These are phyloP conservation scores for Fusarium aywerte DNA, from an alignment of 2,329 filamentous ascomycete genomes.

Conservation along the genomic window DNA sequence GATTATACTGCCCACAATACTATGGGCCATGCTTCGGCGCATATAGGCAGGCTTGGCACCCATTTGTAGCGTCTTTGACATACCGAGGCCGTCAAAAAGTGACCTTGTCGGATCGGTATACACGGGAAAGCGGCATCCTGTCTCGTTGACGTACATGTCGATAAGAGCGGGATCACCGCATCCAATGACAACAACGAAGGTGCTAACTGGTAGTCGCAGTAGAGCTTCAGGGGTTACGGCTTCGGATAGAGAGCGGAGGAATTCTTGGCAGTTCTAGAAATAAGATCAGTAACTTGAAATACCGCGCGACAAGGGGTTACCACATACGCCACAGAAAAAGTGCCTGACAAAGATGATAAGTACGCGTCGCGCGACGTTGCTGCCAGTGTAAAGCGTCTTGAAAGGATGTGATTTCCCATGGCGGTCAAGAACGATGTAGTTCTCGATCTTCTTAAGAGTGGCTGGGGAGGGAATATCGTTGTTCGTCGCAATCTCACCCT, in stretches of 20 bases:
- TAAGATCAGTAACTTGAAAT: conserved; percentile 29
- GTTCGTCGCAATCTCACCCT: conserved; percentile 65
- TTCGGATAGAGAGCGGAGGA: conserved; percentile 70
- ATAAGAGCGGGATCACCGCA: conserved; percentile 78
- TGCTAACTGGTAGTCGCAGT: conserved; percentile 63
- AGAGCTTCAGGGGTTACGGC: conserved; percentile 65
- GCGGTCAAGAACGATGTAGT: conserved; percentile 69
- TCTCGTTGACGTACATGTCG: conserved; percentile 70
- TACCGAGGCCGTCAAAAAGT: conserved; percentile 74
- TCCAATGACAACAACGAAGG: conserved; percentile 75
- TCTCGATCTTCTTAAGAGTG: conserved; percentile 62
- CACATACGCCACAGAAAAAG: conserved; percentile 81
- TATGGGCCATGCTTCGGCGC: conserved; percentile 63
- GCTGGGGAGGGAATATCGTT: conserved; percentile 64
- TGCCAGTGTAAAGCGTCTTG: conserved; percentile 69
- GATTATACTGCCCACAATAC: conserved; percentile 62
- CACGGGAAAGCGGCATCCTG: conserved; percentile 76
- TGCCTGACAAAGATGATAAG: conserved; percentile 80
- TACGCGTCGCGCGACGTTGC: conserved; percentile 65
- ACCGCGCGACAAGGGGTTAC: neutral
- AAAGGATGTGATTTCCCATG: conserved; percentile 70
- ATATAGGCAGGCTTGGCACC: conserved; percentile 73
- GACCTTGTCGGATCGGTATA: conserved; percentile 78
- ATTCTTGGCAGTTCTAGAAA: conserved; percentile 78
- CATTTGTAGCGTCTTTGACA: conserved; percentile 71